Evolutionary conservation across 23 red algal species (phyloP).

Genomic region (Gracilaria gracilis): DNA sequence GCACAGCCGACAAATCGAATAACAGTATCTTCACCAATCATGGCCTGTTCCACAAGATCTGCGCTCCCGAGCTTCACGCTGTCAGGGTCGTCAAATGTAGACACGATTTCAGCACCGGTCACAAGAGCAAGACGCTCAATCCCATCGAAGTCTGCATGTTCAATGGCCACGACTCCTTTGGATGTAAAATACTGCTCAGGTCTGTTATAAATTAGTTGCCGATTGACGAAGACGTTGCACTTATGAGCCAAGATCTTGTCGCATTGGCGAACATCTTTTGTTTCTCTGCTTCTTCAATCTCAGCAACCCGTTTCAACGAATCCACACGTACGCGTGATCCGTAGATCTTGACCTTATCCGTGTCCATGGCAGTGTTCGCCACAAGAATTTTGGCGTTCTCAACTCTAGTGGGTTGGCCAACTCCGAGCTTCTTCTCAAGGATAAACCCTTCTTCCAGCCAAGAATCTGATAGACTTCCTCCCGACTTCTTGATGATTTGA

Average conservation of each 20-base stretch:
- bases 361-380: conserved; percentile 99
- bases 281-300: conserved; percentile 98
- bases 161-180: conserved; percentile 92
- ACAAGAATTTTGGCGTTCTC: conserved; percentile 98
- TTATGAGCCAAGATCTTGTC: conserved; percentile 85
- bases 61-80: conserved; percentile 84
- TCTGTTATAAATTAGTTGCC: conserved; percentile 99
- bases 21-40: conserved; percentile 98
- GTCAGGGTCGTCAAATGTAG: conserved; percentile 93
- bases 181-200: conserved; percentile 98
- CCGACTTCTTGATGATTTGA: conserved; percentile 97
- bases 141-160: conserved; percentile 99
- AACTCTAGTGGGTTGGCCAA: conserved; percentile 91
- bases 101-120: conserved; percentile 95
- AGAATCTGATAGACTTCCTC: conserved; percentile 90
- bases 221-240: conserved; percentile 98
- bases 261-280: conserved; percentile 96
- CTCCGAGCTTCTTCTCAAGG: conserved; percentile 96
- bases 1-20: conserved; percentile 92
- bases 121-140: conserved; percentile 95
- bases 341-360: conserved; percentile 99
- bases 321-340: conserved; percentile 95
- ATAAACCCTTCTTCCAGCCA: conserved; percentile 98
- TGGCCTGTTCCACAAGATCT: conserved; percentile 85
- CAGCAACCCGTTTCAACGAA: conserved; percentile 85